phyloP scores from a whole-genome alignment of 805 yeast genomes.

The Starmerella sirachaensis region DNA sequence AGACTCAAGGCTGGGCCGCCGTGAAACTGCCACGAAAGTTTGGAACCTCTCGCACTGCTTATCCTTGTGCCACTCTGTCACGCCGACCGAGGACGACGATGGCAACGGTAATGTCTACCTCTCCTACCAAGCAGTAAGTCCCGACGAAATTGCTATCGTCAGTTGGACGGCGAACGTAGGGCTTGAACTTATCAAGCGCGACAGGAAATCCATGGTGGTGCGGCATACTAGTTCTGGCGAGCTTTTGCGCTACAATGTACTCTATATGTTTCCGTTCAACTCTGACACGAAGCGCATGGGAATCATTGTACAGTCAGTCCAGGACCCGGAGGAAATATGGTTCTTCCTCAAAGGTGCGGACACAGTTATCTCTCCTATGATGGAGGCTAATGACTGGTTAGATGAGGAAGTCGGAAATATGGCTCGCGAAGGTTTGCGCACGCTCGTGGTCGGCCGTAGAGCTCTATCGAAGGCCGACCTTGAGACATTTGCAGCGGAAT shows the following conservation, averaged over 20 bases:
- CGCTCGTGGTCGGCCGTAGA: slow-evolving; percentile 87
- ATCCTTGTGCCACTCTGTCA: slow-evolving; percentile 94
- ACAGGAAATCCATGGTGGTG: slow-evolving; percentile 60
- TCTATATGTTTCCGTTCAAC: slow-evolving; percentile 84
- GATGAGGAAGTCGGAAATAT: slow-evolving; percentile 95
- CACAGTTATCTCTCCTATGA: slow-evolving; percentile 77
- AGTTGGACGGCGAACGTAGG: slow-evolving; percentile 84
- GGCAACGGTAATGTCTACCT: slow-evolving; percentile 3
- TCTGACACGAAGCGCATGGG: slow-evolving; percentile 98
- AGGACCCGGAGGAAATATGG: slow-evolving; percentile 52
- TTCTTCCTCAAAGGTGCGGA: slow-evolving; percentile 94
- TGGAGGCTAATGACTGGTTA: slow-evolving; percentile 82
- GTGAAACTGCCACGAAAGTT: slow-evolving; percentile 64
- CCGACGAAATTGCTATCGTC: slow-evolving; percentile 96
- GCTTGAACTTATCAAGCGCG: slow-evolving; percentile 65
- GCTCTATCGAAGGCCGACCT: slow-evolving; percentile 43
- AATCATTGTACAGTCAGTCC: slow-evolving; percentile 54
- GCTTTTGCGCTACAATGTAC: slow-evolving; percentile 46
- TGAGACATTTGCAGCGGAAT: slow-evolving; percentile 51
- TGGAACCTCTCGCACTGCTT: slow-evolving; percentile 70
- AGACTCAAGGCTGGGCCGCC: slow-evolving; percentile 26
- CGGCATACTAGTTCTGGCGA: slow-evolving; percentile 46
- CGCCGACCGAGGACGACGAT: slow-evolving; percentile 61
- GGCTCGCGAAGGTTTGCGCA: slow-evolving; percentile 97
- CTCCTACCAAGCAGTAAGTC: slow-evolving; percentile 94